These are phyloP conservation scores for Yarrowia deformans DNA, from an alignment of 805 yeast species.

Conservation along the genomic window DNA sequence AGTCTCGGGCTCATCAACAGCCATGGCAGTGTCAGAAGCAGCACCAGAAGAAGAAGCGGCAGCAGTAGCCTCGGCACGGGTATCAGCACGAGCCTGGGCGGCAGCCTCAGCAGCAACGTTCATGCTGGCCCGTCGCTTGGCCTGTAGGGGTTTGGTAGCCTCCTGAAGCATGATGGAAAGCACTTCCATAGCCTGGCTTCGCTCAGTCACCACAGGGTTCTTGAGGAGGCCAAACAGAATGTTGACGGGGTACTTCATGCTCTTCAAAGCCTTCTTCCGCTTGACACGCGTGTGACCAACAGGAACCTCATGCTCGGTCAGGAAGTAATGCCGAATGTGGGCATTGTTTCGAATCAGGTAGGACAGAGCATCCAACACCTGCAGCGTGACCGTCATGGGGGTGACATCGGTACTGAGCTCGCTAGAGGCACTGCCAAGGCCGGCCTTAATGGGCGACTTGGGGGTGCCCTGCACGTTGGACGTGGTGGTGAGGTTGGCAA, in stretches of 20 bases:
- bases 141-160: conserved; percentile 72
- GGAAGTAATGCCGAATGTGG: conserved; percentile 73
- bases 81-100: conserved; percentile 15
- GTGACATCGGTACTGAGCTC: conserved; percentile 49
- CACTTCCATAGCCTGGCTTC: conserved; percentile 76
- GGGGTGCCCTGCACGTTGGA: conserved; percentile 42
- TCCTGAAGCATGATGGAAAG: conserved; percentile 77
- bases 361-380: conserved; percentile 76
- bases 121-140: conserved; percentile 53
- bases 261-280: conserved; percentile 50
- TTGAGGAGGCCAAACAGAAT: conserved; percentile 68
- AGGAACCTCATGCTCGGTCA: conserved; percentile 74
- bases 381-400: conserved; percentile 75
- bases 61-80: conserved; percentile 9
- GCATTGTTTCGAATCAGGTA: conserved; percentile 70
- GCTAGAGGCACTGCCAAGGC: conserved; percentile 34
- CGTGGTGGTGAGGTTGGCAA: conserved; percentile 58
- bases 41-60: not conserved
- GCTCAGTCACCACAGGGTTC: conserved; percentile 69
- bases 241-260: conserved; percentile 69
- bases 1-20: conserved; percentile 11
- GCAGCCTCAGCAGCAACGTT: conserved; percentile 50
- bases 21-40: conserved; percentile 17
- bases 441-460: conserved; percentile 40
- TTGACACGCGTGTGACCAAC: conserved; percentile 50